These are phyloP conservation scores for Ascochyta lentis DNA, from an alignment of 2,329 filamentous ascomycete species.

Conservation along the genomic window DNA sequence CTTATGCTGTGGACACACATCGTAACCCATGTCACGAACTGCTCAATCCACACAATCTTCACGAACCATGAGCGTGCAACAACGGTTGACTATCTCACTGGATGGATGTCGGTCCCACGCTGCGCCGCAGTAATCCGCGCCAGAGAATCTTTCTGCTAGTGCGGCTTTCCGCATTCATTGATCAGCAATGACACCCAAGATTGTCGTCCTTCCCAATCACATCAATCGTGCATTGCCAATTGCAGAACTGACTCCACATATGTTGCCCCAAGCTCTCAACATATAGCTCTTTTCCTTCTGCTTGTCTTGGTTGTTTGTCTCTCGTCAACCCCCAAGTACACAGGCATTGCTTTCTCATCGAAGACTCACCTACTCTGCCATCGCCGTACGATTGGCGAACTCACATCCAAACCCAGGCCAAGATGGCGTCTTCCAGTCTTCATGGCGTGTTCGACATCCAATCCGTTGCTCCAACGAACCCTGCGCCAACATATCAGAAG, in stretches of 20 bases:
- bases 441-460: constrained; percentile 54
- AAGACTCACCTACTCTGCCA: background rate
- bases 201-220: constrained; percentile 13
- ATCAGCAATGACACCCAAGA: constrained; percentile 32
- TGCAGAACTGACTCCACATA: background rate
- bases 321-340: background rate
- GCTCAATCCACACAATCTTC: background rate
- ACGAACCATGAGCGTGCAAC: background rate
- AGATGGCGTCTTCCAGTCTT: constrained; percentile 47
- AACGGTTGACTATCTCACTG: background rate
- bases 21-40: background rate
- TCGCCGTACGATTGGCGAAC: background rate
- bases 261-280: background rate
- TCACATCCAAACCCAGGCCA: constrained; percentile 7
- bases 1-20: background rate
- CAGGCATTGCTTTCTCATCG: background rate
- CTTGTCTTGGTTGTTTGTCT: too few species aligned
- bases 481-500: constrained; percentile 47
- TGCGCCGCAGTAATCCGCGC: constrained; percentile 1
- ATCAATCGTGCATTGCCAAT: constrained; percentile 7
- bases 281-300: background rate
- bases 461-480: constrained; percentile 41
- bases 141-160: constrained; percentile 10
- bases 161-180: constrained; percentile 26
- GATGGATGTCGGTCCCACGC: constrained; percentile 15